phyloP scores from a whole-genome alignment of 768 basidiomycete species.

The Calocera cornea region DNA sequence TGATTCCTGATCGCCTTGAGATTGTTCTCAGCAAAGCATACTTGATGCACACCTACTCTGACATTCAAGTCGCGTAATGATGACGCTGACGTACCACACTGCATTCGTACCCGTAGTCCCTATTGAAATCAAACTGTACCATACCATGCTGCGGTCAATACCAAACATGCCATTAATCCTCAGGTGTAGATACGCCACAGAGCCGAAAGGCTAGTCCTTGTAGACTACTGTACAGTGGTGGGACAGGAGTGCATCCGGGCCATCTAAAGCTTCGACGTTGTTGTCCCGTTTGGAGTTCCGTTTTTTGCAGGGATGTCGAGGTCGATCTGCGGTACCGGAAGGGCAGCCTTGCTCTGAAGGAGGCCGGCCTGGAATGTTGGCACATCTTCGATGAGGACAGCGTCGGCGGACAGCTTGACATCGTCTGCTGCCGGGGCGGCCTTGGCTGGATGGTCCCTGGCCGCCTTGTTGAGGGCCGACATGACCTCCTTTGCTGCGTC shows the following conservation, averaged over 20 bases:
- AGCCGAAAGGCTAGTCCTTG: neutral
- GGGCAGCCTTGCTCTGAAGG: conserved; percentile 40
- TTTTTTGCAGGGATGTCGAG: neutral
- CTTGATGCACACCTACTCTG: too few relatives aligned
- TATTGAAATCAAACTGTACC: neutral
- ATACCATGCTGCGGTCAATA: neutral
- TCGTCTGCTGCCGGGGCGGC: conserved; percentile 21
- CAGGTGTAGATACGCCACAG: neutral
- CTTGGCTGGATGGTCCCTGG: conserved; percentile 38
- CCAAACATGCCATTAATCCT: neutral
- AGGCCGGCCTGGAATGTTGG: conserved; percentile 52
- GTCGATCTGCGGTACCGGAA: conserved; percentile 32
- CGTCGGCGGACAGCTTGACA: conserved; percentile 34
- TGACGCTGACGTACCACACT: too few relatives aligned
- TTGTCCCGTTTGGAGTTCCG: neutral
- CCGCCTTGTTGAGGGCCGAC: conserved; percentile 41
- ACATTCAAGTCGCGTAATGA: neutral
- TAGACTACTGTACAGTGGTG: neutral
- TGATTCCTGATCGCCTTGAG: too few relatives aligned
- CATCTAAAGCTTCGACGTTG: neutral
- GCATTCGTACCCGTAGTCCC: too few relatives aligned
- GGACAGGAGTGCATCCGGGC: neutral
- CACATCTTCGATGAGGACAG: conserved; percentile 51
- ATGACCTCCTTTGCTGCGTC: conserved; percentile 37
- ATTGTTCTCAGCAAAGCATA: too few relatives aligned